Base-by-base conservation (phyloP, 2,329 filamentous ascomycete genomes). In the Sporothrix euskadiensis region DNA sequence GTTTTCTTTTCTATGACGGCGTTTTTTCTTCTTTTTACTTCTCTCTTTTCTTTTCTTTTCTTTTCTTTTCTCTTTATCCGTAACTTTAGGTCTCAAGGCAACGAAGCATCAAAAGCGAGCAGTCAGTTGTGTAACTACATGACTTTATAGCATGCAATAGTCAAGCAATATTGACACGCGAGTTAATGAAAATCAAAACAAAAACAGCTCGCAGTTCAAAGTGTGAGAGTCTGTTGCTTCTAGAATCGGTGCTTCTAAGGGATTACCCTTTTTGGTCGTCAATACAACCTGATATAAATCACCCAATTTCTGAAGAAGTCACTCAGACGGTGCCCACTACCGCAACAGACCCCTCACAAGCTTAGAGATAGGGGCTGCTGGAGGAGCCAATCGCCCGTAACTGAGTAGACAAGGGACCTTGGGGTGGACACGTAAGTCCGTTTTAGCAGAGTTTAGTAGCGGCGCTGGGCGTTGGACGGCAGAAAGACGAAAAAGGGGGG, bases 341-440 rank as follows among this genome's bases (percentile, higher is more conserved):
- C 56, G 32, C 35, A 63, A 61, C 57, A 39, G 9, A 39, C 57
- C 57, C 57, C 57, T 61, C 57, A 61, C 14, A 61, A n/a, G n/a
- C 6, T 6, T 3, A 56, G n/a, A 22, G 6, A n/a, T 16, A 54
- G n/a, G 49, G 19, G 49, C 49, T 54, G 1, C 6, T 8, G 49
- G 19, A 22, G 16, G 49, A 9, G 49, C 19, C 16, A 54, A 54
- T 54, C 49, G 49, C 49, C 16, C 26, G 26, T 26, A 26, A 26
- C n/a, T n/a, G n/a, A n/a, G 47, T 35, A 19, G 22, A 56, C 52
- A 30, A 12, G 22, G 26, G 26, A 14, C 52, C 22, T 26, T 8
- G n/a, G 35, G 59, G 59, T 44, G 59, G 59, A 65, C 59, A 44
- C 59, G 59, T 65, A 65, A 65, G 59, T 65, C 59, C 59, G 35